Base-by-base conservation (phyloP, 2,329 filamentous ascomycete species). In the Thielaviopsis punctulata region DNA sequence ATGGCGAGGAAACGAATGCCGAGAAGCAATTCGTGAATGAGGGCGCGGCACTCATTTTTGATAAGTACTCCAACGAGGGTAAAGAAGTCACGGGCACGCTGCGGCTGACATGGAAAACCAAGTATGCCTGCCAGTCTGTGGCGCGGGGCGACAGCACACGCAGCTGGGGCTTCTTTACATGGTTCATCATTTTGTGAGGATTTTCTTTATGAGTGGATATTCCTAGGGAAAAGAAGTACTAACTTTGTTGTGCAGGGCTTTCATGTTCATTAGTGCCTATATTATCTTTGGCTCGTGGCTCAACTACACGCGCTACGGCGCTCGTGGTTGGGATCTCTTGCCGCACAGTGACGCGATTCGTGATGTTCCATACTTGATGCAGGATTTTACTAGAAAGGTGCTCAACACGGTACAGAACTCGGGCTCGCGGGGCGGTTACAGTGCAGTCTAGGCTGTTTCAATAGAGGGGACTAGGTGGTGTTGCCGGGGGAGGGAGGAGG, bases 231-330 rank as follows among this genome's bases (percentile, higher is more conserved):
- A 15, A 55, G n/a, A 30, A 56, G n/a, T n/a, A 60, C 63, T 59
- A 57, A 62, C 55, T 10, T 6, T 30, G 3, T 0, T 21, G n/a
- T 51, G 19, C 58, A 95, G 89, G 59, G 69, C 83, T 55, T 98
- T 98, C 76, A 75, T 96, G 57, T 78, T 78, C 45, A 83, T 80
- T 41, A 87, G 92, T 1, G 71, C 89, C 22, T 98, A 96, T 69
- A 81, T 98, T 58, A 95, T 96, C 65, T 96, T 96, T 63, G 89
- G 90, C 58, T 94, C 89, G 19, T 98, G 92, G 92, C 80, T 96
- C 65, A 96, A 96, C 72, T 96, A 96, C 75, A 95, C 88, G 70
- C 85, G 89, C 56, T 95, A 95, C 66, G 90, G 90, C 47, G 89
- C 90, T 50, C 77, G 90, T 45, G 92, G 92, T 53, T 96, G 89